Evolutionary conservation across 2,329 filamentous ascomycete species (phyloP), one percentile per base, ranked within the genome.

Genomic region (Beauveria australis): DNA sequence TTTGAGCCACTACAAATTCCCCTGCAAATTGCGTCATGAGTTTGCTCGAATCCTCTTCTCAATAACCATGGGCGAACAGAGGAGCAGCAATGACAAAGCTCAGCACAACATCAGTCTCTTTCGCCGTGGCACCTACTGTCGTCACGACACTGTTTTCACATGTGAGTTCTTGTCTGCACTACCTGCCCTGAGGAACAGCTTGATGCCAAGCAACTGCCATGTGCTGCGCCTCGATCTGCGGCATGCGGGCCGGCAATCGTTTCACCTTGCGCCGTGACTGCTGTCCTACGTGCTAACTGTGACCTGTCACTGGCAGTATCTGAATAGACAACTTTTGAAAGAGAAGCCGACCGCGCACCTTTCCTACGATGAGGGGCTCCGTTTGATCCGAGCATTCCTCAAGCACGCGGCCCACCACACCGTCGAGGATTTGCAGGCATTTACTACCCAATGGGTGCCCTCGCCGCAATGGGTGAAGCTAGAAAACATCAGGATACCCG

Each of bases 401-500:
- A 75, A 83, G 47, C 94, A 92, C 73, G 88, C 92, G 3, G 92
- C 93, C 1, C 87, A 91, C 64, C 91, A 97, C 72, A 92, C 91
- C 0, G 88, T 99, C 67, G 94, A 99, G 74, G 92, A 97, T 64
- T 76, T 97, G 33, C 94, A 99, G 70, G 85, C 87, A 3, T 97
- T 97, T 72, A 97, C 93, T 0, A 79, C 85, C 16, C 93, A 97
- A 79, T 92, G 90, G 86, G 92, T 97, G 2, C 94, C 93, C 0
- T 86, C 88, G 61, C 92, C 94, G 1, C 84, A 86, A 67, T 97
- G 92, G 92, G 87, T 97, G 61, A 89, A 88, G 67, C 85, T 89
- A 5, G 86, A 95, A 58, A 81, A 86, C 55, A 79, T 88, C 43
- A 76, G 76, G 10, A 86, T 97, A 53, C 77, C 88, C 0, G 75